A percentile compares a stretch with the other conserved stretches of the same genome.
Evolutionary conservation across 139 green algal species (phyloP).

Genomic region (Volvox reticuliferus): DNA sequence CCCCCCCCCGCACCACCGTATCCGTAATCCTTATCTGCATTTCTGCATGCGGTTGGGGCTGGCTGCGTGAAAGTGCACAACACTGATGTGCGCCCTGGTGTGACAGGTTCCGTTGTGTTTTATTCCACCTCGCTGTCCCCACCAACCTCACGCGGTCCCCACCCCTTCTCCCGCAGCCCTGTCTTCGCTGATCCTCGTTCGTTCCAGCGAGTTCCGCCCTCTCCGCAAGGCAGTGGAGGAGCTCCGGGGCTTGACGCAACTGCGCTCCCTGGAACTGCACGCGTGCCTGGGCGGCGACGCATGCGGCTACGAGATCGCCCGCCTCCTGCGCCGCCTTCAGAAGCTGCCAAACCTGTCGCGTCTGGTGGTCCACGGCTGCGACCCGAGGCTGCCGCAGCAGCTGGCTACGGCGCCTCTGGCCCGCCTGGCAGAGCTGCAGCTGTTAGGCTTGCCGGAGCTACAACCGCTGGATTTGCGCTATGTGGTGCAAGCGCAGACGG

Average conservation of each 20-base stretch:
- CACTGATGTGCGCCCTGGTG: too few species aligned
- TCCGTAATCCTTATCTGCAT: too few species aligned
- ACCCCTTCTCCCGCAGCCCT: slow-evolving; percentile 20
- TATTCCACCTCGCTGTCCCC: background rate
- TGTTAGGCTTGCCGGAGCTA: slow-evolving; percentile 44
- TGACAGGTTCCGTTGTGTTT: background rate
- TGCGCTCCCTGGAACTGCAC: slow-evolving; percentile 49
- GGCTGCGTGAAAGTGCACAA: too few species aligned
- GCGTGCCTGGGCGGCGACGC: slow-evolving; percentile 40
- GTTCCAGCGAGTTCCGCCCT: slow-evolving; percentile 43
- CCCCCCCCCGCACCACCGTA: too few species aligned
- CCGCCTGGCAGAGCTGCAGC: slow-evolving; percentile 25
- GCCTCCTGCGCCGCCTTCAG: slow-evolving; percentile 47
- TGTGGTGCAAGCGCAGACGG: slow-evolving; percentile 40
- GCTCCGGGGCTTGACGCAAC: slow-evolving; percentile 33
- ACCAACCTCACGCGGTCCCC: background rate
- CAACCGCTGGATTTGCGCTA: slow-evolving; percentile 41
- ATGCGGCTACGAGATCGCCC: slow-evolving; percentile 50
- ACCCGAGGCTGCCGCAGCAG: slow-evolving; percentile 43
- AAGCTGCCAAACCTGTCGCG: slow-evolving; percentile 39
- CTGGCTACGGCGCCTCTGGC: slow-evolving; percentile 36
- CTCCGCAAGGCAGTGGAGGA: slow-evolving; percentile 51
- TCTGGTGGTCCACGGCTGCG: slow-evolving; percentile 24
- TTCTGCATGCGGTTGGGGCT: too few species aligned
- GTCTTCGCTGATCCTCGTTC: slow-evolving; percentile 12